Percentiles rank a stretch among this genome's conserved stretches.
Evolutionary conservation across 345 rosid species (phyloP).

Genomic region (Stellera chamaejasme): DNA sequence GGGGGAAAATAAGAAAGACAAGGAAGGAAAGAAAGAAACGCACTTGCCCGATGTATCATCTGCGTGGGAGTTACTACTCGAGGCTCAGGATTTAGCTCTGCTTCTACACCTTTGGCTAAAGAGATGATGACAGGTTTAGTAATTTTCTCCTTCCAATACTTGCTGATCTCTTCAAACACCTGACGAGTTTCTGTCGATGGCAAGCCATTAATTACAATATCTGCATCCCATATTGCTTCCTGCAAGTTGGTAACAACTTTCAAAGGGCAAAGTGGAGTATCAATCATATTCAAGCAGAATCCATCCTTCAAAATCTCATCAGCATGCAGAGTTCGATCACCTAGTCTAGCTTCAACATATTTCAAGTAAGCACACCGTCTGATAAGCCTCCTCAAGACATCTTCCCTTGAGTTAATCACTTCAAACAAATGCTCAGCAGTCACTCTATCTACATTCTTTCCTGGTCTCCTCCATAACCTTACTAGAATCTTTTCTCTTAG

Average conservation of each 20-base stretch:
- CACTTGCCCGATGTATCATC: constrained; percentile 89
- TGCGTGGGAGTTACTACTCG: constrained; percentile 90
- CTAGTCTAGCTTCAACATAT: constrained; percentile 92
- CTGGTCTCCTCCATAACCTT: constrained; percentile 93
- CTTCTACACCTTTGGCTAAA: constrained; percentile 87
- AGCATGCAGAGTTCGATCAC: constrained; percentile 73
- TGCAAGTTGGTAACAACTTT: constrained; percentile 94
- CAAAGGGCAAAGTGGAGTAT: constrained; percentile 83
- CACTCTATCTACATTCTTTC: constrained; percentile 56
- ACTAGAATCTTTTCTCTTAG: constrained; percentile 82
- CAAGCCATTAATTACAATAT: constrained; percentile 85
- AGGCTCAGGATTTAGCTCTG: constrained; percentile 71
- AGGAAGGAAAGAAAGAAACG: constrained; percentile 20
- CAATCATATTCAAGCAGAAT: constrained; percentile 93
- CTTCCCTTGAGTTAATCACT: constrained; percentile 93
- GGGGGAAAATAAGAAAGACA: not conserved
- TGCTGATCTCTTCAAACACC: constrained; percentile 86
- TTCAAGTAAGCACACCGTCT: constrained; percentile 92
- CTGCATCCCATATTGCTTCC: constrained; percentile 99
- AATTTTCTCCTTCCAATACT: constrained; percentile 87
- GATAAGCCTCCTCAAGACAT: constrained; percentile 84
- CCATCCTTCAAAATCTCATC: constrained; percentile 98
- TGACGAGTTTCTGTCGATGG: constrained; percentile 81
- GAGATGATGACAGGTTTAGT: constrained; percentile 71
- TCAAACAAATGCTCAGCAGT: constrained; percentile 94